These are phyloP conservation scores for Melastoma malabathricum DNA, from an alignment of 345 rosid species.

Conservation along the genomic window DNA sequence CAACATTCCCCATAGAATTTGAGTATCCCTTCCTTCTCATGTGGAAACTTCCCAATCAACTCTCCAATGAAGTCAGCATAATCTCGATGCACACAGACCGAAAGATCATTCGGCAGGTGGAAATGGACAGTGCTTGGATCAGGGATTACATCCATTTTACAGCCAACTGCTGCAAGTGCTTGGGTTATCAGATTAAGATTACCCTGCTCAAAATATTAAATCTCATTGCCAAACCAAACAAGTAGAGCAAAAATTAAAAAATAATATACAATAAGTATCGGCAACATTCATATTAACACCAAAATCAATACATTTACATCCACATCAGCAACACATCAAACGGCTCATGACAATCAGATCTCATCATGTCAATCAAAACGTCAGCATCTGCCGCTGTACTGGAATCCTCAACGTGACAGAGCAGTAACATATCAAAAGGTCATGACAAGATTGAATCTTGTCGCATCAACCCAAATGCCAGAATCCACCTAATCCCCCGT, in stretches of 20 bases:
- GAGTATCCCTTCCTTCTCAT: constrained; percentile 74
- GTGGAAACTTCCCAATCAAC: constrained; percentile 60
- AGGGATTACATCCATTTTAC: constrained; percentile 83
- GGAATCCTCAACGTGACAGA: no score
- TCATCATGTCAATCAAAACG: no score
- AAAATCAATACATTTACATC: no score
- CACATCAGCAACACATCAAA: no score
- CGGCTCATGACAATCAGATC: no score
- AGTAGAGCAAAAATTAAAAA: background rate
- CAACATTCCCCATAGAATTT: constrained; percentile 77
- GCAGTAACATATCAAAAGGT: no score
- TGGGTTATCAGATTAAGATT: constrained; percentile 84
- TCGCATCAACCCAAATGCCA: no score
- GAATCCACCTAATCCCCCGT: no score
- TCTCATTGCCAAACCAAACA: background rate
- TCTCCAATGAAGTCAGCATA: constrained; percentile 52
- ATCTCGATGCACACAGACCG: constrained; percentile 65
- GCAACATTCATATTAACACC: no score
- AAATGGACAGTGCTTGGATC: constrained; percentile 94
- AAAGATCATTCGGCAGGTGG: constrained; percentile 71
- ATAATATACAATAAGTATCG: no score
- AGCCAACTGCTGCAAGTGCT: constrained; percentile 78
- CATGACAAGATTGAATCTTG: no score
- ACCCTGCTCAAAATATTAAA: constrained; percentile 45
- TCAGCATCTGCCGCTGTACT: no score